Evolutionary conservation across 129 eudicot species (phyloP).

Genomic region (Artemisia tridentata): DNA sequence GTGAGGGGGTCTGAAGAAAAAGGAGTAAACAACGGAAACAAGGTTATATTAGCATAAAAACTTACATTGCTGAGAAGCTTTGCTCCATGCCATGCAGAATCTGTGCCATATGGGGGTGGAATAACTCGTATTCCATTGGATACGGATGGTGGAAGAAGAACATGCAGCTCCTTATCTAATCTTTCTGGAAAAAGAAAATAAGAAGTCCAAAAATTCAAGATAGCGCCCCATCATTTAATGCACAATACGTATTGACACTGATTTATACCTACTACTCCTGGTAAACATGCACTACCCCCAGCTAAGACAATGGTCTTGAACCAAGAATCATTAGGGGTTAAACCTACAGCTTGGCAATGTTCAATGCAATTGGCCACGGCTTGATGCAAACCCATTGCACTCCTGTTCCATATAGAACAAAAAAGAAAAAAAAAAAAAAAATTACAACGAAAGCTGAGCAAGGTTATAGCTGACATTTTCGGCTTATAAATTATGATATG

Average conservation of each 20-base stretch:
- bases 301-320: slow-evolving; percentile 82
- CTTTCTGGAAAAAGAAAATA: slow-evolving; percentile 59
- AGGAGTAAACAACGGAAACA: background rate
- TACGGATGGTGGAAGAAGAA: slow-evolving; percentile 50
- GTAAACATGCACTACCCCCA: slow-evolving; percentile 91
- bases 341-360: slow-evolving; percentile 78
- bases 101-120: slow-evolving; percentile 83
- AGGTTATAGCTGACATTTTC: background rate
- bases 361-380: slow-evolving; percentile 90
- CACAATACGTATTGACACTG: background rate
- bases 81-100: slow-evolving; percentile 96
- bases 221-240: slow-evolving; percentile 1
- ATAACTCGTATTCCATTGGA: slow-evolving; percentile 71
- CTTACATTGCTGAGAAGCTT: slow-evolving; percentile 93
- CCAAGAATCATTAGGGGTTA: slow-evolving; percentile 71
- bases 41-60: background rate
- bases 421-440: slow-evolving; percentile 1
- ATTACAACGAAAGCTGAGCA: background rate
- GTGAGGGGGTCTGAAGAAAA: background rate
- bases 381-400: slow-evolving; percentile 79
- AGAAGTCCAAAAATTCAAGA: background rate
- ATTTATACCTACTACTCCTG: slow-evolving; percentile 78
- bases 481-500: too few relatives aligned
- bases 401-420: slow-evolving; percentile 42
- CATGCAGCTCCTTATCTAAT: slow-evolving; percentile 79